A percentile compares a stretch with the other conserved stretches of the same genome.
phyloP scores from a whole-genome alignment of 2,329 filamentous ascomycete genomes.

The Ophiostoma populinum region DNA sequence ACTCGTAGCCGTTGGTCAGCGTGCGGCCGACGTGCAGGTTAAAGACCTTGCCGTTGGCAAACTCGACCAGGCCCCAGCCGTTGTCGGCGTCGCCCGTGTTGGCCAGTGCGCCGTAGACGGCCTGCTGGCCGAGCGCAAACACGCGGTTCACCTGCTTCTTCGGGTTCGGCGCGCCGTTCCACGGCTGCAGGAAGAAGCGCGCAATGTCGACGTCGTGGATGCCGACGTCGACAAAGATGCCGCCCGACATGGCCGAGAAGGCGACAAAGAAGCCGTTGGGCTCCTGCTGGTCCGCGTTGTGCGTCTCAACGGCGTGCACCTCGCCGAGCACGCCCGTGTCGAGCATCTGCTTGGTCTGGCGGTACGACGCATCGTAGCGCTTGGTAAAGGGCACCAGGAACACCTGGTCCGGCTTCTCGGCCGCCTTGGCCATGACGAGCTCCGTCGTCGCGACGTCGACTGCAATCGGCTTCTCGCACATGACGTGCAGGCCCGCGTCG shows the following conservation, averaged over 20 bases:
- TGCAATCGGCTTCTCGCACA: slow-evolving; percentile 5
- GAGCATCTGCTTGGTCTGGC: slow-evolving; percentile 1
- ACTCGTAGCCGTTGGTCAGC: slow-evolving; percentile 20
- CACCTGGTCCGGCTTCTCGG: slow-evolving; percentile 3
- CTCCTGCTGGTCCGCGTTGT: slow-evolving; percentile 5
- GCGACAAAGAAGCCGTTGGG: slow-evolving; percentile 6
- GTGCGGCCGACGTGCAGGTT: slow-evolving; percentile 19
- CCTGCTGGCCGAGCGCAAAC: slow-evolving; percentile 17
- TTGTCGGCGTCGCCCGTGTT: slow-evolving; percentile 17
- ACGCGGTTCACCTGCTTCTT: slow-evolving; percentile 18
- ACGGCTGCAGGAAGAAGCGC: slow-evolving; percentile 5
- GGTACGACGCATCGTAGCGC: slow-evolving; percentile 5
- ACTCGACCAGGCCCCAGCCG: slow-evolving; percentile 19
- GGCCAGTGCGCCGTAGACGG: slow-evolving; percentile 16
- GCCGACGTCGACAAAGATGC: slow-evolving; percentile 6
- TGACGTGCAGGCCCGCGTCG: slow-evolving; percentile 9
- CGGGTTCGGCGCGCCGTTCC: slow-evolving; percentile 13
- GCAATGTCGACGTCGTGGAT: slow-evolving; percentile 7
- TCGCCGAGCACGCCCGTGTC: slow-evolving; percentile 3
- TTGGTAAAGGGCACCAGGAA: slow-evolving; percentile 6
- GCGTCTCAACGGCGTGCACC: slow-evolving; percentile 6
- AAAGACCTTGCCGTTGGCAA: slow-evolving; percentile 20
- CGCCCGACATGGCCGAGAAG: slow-evolving; percentile 5
- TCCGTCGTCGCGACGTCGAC: slow-evolving; percentile 4
- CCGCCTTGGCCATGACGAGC: slow-evolving; percentile 5